Conservation (phyloP, 257 asterid species). For the Solanum dulcamara region DNA sequence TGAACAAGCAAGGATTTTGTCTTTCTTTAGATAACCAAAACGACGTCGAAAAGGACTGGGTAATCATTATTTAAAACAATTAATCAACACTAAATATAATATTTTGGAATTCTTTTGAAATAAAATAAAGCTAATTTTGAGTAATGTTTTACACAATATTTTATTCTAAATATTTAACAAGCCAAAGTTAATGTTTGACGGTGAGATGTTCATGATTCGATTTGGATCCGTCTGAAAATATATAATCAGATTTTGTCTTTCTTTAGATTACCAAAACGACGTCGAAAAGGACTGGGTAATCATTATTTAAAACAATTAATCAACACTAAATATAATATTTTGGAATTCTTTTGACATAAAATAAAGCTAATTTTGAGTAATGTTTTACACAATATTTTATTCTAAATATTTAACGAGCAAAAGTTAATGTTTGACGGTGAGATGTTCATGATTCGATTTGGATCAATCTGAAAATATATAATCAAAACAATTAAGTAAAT, state of each 20-base stretch:
- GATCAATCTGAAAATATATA: background rate
- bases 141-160: background rate
- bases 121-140: background rate
- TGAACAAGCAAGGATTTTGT: background rate
- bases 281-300: background rate
- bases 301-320: background rate
- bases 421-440: background rate
- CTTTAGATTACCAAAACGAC: background rate
- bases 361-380: background rate
- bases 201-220: background rate
- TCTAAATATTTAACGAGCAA: background rate
- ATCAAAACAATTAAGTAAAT: background rate
- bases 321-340: background rate
- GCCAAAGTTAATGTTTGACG: background rate
- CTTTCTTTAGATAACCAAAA: background rate
- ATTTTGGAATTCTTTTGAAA: background rate
- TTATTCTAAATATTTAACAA: background rate
- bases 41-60: background rate
- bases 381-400: background rate
- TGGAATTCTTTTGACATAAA: background rate
- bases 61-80: background rate
- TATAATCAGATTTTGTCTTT: too few species aligned
- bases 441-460: background rate
- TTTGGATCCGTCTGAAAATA: too few species aligned
- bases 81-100: background rate